These are phyloP conservation scores for Pseudocercospora fuligena DNA, from an alignment of 2,329 filamentous ascomycete species.

Conservation along the genomic window DNA sequence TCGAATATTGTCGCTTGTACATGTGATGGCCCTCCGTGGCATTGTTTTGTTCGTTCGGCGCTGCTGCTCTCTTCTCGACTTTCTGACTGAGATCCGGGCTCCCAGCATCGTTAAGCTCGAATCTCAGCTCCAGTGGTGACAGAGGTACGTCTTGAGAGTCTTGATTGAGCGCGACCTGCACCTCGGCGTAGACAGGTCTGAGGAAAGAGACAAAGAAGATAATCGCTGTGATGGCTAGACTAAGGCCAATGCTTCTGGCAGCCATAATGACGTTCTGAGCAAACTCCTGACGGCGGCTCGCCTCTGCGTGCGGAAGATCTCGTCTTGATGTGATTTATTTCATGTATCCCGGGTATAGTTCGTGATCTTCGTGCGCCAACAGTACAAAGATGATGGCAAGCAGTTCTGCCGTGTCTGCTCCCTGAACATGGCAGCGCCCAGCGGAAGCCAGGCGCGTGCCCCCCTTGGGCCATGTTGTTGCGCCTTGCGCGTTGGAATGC, in stretches of 20 bases:
- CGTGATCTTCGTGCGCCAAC: not conserved
- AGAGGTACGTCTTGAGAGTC: conserved; percentile 17
- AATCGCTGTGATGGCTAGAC: conserved; percentile 13
- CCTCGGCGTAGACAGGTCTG: conserved; percentile 15
- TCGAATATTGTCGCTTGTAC: conserved; percentile 28
- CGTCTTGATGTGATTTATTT: not conserved
- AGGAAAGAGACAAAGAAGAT: conserved; percentile 21
- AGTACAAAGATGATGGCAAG: not conserved
- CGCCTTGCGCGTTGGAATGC: conserved; percentile 11
- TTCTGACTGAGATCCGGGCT: not conserved
- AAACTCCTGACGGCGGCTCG: not conserved
- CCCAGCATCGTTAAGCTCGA: conserved; percentile 22
- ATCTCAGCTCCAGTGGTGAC: conserved; percentile 24
- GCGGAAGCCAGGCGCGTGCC: conserved; percentile 13
- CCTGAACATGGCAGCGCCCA: not conserved
- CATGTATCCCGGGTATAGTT: not conserved
- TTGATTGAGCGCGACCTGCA: conserved; percentile 1
- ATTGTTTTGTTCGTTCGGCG: conserved; percentile 2
- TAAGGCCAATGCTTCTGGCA: conserved; percentile 14
- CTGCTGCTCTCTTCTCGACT: not conserved
- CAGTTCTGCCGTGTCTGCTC: not conserved
- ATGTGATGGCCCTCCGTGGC: conserved; percentile 28
- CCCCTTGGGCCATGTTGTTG: conserved; percentile 12
- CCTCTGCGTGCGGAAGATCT: not conserved
- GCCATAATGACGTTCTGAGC: conserved; percentile 11